Percentiles rank a stretch among this genome's conserved stretches.
These are phyloP conservation scores for Byssochlamys sp. DNA, from an alignment of 2,329 filamentous ascomycete species.

Conservation along the genomic window DNA sequence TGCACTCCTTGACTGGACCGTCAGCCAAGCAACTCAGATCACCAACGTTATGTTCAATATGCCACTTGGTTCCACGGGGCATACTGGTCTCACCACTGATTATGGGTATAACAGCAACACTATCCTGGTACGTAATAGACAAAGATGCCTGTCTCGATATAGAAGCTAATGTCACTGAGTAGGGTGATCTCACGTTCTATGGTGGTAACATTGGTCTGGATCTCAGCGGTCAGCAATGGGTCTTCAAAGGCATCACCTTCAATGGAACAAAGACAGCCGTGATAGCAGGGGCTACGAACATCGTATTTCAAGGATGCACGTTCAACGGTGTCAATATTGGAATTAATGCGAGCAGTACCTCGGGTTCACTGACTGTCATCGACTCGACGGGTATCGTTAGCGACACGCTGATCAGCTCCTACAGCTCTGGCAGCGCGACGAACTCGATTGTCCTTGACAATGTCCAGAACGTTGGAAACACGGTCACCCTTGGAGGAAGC, in stretches of 20 bases:
- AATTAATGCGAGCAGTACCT: constrained; percentile 20
- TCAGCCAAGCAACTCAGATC: constrained; percentile 23
- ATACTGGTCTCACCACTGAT: constrained; percentile 15
- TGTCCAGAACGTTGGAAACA: constrained; percentile 17
- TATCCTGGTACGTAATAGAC: constrained; percentile 1
- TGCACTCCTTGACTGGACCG: constrained; percentile 25
- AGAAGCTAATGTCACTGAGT: neutral
- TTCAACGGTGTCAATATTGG: constrained; percentile 20
- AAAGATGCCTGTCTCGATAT: neutral
- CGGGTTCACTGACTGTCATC: constrained; percentile 19
- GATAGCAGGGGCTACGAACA: constrained; percentile 24
- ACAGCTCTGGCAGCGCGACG: constrained; percentile 21
- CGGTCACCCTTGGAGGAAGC: constrained; percentile 20
- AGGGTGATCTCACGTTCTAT: constrained; percentile 10
- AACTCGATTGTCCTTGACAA: constrained; percentile 20
- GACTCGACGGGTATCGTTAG: constrained; percentile 18
- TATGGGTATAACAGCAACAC: constrained; percentile 9
- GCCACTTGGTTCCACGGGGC: constrained; percentile 17
- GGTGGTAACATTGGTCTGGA: constrained; percentile 21
- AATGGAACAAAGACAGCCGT: constrained; percentile 50
- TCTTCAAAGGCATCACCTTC: constrained; percentile 45
- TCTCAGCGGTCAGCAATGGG: constrained; percentile 23
- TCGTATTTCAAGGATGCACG: constrained; percentile 16
- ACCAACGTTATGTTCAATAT: constrained; percentile 25
- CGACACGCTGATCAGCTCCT: constrained; percentile 15